Evolutionary conservation across 768 basidiomycete species (phyloP).

Genomic region (Trametes cubensis): DNA sequence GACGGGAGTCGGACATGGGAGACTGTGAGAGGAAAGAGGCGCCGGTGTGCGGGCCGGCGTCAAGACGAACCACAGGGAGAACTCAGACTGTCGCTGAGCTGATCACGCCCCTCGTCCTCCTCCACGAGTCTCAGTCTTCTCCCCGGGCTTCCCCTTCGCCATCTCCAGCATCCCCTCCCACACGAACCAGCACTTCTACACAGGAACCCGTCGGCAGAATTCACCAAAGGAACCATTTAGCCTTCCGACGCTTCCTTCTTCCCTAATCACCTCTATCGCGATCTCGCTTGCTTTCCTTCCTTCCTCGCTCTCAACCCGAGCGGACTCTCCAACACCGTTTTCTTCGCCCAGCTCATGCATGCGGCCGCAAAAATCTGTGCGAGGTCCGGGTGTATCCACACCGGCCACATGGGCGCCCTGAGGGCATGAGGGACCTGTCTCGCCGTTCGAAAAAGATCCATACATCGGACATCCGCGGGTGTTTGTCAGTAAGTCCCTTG

Average conservation of each 20-base stretch:
- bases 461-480: conserved; percentile 4
- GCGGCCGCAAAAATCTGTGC: too few relatives aligned
- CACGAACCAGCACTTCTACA: neutral
- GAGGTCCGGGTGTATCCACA: too few relatives aligned
- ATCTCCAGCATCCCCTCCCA: conserved; percentile 1
- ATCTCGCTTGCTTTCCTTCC: conserved; percentile 3
- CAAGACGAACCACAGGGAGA: neutral
- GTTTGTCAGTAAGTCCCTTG: conserved; percentile 2
- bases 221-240: conserved; percentile 4
- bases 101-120: neutral
- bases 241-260: too few relatives aligned
- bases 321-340: too few relatives aligned
- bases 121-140: too few relatives aligned
- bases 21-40: conserved; percentile 30
- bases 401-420: too few relatives aligned
- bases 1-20: conserved; percentile 36
- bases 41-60: conserved; percentile 23
- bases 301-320: too few relatives aligned
- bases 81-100: neutral
- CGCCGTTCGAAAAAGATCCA: neutral
- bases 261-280: conserved; percentile 15
- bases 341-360: too few relatives aligned
- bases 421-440: too few relatives aligned
- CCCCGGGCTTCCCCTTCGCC: conserved; percentile 4
- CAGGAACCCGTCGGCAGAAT: conserved; percentile 14